Percentiles rank a stretch among this genome's conserved stretches.
Evolutionary conservation across 345 rosid species (phyloP).

Genomic region (Viola odorata): DNA sequence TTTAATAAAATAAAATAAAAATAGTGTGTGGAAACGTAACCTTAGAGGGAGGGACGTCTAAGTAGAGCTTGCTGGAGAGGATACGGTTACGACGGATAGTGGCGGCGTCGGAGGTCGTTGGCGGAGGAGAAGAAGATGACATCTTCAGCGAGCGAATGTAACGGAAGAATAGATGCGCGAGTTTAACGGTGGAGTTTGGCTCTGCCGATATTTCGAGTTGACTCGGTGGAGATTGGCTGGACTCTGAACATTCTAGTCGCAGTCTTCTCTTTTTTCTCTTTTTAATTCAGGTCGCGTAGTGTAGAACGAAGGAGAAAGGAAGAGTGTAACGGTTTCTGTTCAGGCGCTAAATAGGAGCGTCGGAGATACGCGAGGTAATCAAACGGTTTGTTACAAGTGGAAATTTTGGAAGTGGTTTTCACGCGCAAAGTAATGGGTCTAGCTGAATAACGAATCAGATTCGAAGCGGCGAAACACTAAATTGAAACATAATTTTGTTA

Average conservation of each 20-base stretch:
- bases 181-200: constrained; percentile 27
- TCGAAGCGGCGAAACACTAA: too few species aligned
- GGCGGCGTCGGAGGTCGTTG: constrained; percentile 30
- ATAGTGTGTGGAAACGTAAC: constrained; percentile 12
- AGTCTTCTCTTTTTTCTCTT: too few species aligned
- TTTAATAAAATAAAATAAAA: not conserved
- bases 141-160: constrained; percentile 15
- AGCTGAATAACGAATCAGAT: too few species aligned
- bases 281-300: not conserved
- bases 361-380: not conserved
- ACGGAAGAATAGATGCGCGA: constrained; percentile 19
- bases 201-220: constrained; percentile 33
- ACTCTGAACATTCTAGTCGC: not conserved
- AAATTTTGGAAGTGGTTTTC: not conserved
- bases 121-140: constrained; percentile 32
- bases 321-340: not conserved
- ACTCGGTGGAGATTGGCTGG: constrained; percentile 10
- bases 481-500: too few species aligned
- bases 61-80: constrained; percentile 71
- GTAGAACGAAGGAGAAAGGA: not conserved
- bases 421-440: not conserved
- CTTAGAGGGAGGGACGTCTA: constrained; percentile 50
- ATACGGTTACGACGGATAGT: constrained; percentile 55
- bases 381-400: not conserved
- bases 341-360: not conserved